Percentiles rank a stretch among this genome's conserved stretches.
These are phyloP conservation scores for Spergularia marina DNA, from an alignment of 148 eudicot species.

Conservation along the genomic window DNA sequence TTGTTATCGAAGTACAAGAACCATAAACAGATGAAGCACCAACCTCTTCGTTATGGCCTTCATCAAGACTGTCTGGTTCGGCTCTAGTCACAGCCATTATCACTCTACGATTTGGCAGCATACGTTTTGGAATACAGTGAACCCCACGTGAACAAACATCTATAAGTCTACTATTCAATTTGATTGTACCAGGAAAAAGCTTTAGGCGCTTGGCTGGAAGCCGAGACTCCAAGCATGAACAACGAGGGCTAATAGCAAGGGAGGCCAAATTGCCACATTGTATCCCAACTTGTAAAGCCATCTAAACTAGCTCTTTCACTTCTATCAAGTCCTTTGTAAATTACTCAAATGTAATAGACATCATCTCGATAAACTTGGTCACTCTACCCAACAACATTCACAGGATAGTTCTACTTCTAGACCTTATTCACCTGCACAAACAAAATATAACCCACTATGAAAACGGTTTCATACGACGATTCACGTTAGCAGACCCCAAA, in stretches of 20 bases:
- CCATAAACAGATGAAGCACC: constrained; percentile 18
- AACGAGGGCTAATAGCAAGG: constrained; percentile 25
- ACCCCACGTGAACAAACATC: constrained; percentile 16
- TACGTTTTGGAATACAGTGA: constrained; percentile 24
- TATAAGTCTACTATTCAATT: constrained; percentile 16
- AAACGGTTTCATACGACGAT: too few species aligned
- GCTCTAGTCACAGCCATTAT: constrained; percentile 42
- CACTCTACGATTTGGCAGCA: constrained; percentile 18
- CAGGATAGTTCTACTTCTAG: too few species aligned
- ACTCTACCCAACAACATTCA: too few species aligned
- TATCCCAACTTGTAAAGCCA: constrained; percentile 34
- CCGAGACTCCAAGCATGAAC: constrained; percentile 31
- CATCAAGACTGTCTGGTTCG: constrained; percentile 45
- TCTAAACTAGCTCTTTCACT: not conserved
- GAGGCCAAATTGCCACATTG: constrained; percentile 35
- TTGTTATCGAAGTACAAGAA: not conserved
- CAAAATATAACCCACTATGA: too few species aligned
- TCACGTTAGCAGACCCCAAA: too few species aligned
- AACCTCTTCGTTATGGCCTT: constrained; percentile 43
- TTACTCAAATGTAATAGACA: not conserved
- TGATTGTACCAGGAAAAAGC: constrained; percentile 21
- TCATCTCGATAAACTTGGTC: not conserved
- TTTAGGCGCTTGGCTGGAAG: constrained; percentile 18
- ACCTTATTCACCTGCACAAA: too few species aligned
- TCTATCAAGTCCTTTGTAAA: not conserved